phyloP scores from a whole-genome alignment of 495 filamentous ascomycete species.

The Sordaria brevicollis region DNA sequence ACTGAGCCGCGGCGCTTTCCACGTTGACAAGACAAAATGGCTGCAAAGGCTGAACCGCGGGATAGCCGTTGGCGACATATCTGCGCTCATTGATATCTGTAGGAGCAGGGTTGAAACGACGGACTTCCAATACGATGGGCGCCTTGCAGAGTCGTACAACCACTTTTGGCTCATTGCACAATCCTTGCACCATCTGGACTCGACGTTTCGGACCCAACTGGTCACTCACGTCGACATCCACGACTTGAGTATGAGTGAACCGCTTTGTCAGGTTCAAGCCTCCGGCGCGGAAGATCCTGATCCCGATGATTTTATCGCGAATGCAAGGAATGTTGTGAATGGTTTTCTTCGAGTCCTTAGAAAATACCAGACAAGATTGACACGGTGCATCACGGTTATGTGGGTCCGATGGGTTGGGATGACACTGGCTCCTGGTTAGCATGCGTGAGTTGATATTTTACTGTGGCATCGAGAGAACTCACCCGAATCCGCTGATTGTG shows the following conservation, averaged over 20 bases:
- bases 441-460: neutral
- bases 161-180: slow-evolving; percentile 12
- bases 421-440: slow-evolving; percentile 2
- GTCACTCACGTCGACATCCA: slow-evolving; percentile 17
- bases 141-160: slow-evolving; percentile 5
- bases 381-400: slow-evolving; percentile 22
- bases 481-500: slow-evolving; percentile 33
- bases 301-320: slow-evolving; percentile 28
- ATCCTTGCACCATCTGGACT: slow-evolving; percentile 24
- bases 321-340: slow-evolving; percentile 32
- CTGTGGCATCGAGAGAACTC: slow-evolving; percentile 5
- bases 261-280: slow-evolving; percentile 28
- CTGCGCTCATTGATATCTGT: slow-evolving; percentile 21
- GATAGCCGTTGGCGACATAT: slow-evolving; percentile 14
- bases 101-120: slow-evolving; percentile 18
- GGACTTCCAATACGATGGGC: slow-evolving; percentile 23
- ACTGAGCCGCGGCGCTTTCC: slow-evolving; percentile 18
- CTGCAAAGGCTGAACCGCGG: slow-evolving; percentile 10
- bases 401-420: slow-evolving; percentile 16
- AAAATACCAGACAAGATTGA: slow-evolving; percentile 23
- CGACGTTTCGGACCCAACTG: slow-evolving; percentile 2
- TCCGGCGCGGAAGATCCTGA: slow-evolving; percentile 26
- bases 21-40: slow-evolving; percentile 29
- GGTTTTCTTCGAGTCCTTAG: slow-evolving; percentile 31
- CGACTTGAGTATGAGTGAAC: slow-evolving; percentile 26